These are phyloP conservation scores for Apiotrichum domesticum DNA, from an alignment of 1,284 basidiomycete genomes.

Conservation along the genomic window DNA sequence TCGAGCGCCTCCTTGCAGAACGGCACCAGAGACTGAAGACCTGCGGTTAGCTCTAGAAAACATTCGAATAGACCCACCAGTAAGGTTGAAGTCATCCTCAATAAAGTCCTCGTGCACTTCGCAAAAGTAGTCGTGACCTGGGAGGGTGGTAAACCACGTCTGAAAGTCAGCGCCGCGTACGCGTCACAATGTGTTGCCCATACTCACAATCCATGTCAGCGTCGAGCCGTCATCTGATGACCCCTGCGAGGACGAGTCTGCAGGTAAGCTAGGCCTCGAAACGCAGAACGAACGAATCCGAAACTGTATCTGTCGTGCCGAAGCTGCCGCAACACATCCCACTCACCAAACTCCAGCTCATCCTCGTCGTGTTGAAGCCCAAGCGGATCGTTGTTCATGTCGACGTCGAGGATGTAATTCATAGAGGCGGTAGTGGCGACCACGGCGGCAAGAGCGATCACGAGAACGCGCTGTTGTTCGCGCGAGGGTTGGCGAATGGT, in stretches of 20 bases:
- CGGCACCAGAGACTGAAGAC: slow-evolving; percentile 85
- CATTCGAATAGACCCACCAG: slow-evolving; percentile 34
- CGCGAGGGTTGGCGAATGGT: too few species aligned
- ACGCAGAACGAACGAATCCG: too few species aligned
- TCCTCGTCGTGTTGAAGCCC: slow-evolving; percentile 33
- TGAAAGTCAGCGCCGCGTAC: slow-evolving; percentile 6
- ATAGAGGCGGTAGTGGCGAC: background rate
- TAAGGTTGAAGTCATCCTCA: slow-evolving; percentile 99
- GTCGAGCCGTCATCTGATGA: slow-evolving; percentile 47
- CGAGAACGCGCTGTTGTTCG: too few species aligned
- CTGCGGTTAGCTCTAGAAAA: slow-evolving; percentile 40
- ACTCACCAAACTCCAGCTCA: slow-evolving; percentile 37
- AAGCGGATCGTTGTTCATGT: slow-evolving; percentile 10
- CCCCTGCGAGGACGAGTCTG: slow-evolving; percentile 45
- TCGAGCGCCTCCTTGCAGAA: slow-evolving; percentile 99
- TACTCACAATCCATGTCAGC: slow-evolving; percentile 47
- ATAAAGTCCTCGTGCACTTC: slow-evolving; percentile 98
- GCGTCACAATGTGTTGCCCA: background rate
- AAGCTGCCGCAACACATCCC: too few species aligned
- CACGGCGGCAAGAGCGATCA: background rate
- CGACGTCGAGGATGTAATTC: background rate
- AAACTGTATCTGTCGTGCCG: too few species aligned
- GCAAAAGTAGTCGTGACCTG: slow-evolving; percentile 98
- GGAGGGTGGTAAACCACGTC: slow-evolving; percentile 91
- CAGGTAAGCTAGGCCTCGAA: too few species aligned